Conservation (phyloP, 331 rosid genomes). For the Quercus lobata region DNA sequence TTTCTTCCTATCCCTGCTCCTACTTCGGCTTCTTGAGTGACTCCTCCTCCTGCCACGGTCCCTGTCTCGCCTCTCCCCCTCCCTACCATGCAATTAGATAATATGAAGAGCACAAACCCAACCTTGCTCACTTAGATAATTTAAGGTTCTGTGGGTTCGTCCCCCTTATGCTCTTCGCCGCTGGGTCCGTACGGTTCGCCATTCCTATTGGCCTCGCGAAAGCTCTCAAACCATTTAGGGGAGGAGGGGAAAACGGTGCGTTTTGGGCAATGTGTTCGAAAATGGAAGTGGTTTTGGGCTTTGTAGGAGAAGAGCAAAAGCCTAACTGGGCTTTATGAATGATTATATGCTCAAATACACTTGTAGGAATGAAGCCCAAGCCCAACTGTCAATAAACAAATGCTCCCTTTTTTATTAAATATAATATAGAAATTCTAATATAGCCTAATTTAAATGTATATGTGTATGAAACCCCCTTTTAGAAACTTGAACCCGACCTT, state of each 20-base stretch:
- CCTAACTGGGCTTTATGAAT: too few species aligned
- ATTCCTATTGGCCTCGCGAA: constrained; percentile 12
- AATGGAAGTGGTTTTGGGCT: too few species aligned
- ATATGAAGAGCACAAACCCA: not conserved
- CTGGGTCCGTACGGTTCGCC: constrained; percentile 98
- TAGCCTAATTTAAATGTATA: fast-evolving
- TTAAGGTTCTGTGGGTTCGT: constrained; percentile 85
- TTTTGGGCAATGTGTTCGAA: too few species aligned
- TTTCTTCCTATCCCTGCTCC: constrained; percentile 72
- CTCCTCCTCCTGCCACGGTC: constrained; percentile 90
- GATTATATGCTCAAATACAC: too few species aligned
- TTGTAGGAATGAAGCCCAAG: too few species aligned
- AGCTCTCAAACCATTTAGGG: not conserved
- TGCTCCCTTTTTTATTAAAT: too few species aligned
- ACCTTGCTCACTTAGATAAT: not conserved
- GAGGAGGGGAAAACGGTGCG: too few species aligned
- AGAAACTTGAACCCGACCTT: fast-evolving
- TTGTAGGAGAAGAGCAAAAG: too few species aligned
- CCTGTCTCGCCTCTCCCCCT: constrained; percentile 80
- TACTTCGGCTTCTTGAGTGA: constrained; percentile 79
- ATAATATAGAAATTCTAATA: too few species aligned
- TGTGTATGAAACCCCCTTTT: fast-evolving
- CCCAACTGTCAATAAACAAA: too few species aligned
- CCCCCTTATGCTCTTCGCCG: constrained; percentile 91
- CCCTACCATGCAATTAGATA: constrained; percentile 37